A percentile compares a stretch with the other conserved stretches of the same genome.
These are phyloP conservation scores for Amanita pallidorosea DNA, from an alignment of 768 basidiomycete species.

Conservation along the genomic window DNA sequence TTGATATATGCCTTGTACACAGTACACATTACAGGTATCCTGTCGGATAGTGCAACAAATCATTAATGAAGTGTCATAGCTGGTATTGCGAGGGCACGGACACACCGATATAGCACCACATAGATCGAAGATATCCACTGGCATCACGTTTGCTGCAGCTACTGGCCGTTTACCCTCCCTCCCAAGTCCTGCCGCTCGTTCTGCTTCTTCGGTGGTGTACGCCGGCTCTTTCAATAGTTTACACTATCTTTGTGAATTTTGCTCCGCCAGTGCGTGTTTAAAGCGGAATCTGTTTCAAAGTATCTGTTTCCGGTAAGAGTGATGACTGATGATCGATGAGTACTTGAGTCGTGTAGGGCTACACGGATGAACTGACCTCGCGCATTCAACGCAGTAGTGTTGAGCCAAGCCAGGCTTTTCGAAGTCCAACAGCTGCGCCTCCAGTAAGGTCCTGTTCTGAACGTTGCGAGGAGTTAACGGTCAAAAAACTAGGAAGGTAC, in stretches of 20 bases:
- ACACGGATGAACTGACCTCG: slow-evolving; percentile 47
- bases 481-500: neutral
- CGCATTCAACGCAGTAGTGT: slow-evolving; percentile 96
- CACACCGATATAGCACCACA: too few relatives aligned
- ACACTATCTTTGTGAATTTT: slow-evolving; percentile 88
- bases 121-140: neutral
- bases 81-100: too few relatives aligned
- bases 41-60: too few relatives aligned
- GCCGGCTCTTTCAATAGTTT: slow-evolving; percentile 78
- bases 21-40: too few relatives aligned
- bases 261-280: slow-evolving; percentile 75
- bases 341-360: neutral
- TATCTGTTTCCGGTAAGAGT: slow-evolving; percentile 34
- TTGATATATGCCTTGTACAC: too few relatives aligned
- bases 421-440: slow-evolving; percentile 78
- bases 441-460: slow-evolving; percentile 65
- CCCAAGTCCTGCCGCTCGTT: slow-evolving; percentile 81
- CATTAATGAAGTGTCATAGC: too few relatives aligned
- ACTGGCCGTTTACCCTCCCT: slow-evolving; percentile 34
- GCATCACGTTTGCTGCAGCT: neutral
- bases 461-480: neutral
- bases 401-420: slow-evolving; percentile 89
- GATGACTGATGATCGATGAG: neutral
- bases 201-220: slow-evolving; percentile 88
- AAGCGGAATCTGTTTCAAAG: slow-evolving; percentile 75